Conservation (phyloP, 768 basidiomycete species). For the Brasilioporus rufonigricans region DNA sequence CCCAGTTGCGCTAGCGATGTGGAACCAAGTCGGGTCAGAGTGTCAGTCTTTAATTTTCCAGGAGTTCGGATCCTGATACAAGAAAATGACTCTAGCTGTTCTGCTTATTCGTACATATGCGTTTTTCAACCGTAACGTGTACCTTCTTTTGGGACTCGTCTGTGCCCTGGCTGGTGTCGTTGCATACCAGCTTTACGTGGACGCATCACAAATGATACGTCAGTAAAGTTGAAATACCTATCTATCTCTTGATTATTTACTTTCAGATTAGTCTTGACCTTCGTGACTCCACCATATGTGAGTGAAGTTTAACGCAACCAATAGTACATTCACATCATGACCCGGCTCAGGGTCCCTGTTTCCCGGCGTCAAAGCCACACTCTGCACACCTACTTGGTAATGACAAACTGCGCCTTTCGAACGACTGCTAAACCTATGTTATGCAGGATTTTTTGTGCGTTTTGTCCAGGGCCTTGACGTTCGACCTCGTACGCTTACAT, state of each 20-base stretch:
- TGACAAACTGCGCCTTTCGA: conserved; percentile 11
- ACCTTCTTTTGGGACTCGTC: conserved; percentile 61
- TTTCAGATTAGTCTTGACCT: conserved; percentile 52
- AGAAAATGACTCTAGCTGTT: conserved; percentile 46
- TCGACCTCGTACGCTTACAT: conserved; percentile 8
- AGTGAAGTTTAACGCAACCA: conserved; percentile 16
- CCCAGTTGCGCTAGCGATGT: conserved; percentile 79
- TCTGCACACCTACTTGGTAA: conserved; percentile 79
- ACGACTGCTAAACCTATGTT: conserved; percentile 7
- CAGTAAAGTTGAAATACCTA: conserved; percentile 22
- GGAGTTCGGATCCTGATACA: conserved; percentile 1
- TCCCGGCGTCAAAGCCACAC: conserved; percentile 79
- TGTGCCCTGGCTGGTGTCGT: conserved; percentile 69
- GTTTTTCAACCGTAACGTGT: conserved; percentile 78
- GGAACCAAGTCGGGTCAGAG: conserved; percentile 85
- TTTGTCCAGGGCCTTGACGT: neutral
- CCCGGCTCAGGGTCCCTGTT: conserved; percentile 64
- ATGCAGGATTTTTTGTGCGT: conserved; percentile 57
- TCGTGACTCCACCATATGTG: conserved; percentile 62
- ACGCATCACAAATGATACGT: conserved; percentile 76
- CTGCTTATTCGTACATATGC: conserved; percentile 83
- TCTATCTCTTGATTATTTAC: conserved; percentile 9
- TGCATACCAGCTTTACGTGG: conserved; percentile 80
- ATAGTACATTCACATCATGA: neutral
- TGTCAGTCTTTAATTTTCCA: conserved; percentile 38